These are phyloP conservation scores for Didymella segeticola DNA, from an alignment of 2,329 filamentous ascomycete genomes.

Conservation along the genomic window DNA sequence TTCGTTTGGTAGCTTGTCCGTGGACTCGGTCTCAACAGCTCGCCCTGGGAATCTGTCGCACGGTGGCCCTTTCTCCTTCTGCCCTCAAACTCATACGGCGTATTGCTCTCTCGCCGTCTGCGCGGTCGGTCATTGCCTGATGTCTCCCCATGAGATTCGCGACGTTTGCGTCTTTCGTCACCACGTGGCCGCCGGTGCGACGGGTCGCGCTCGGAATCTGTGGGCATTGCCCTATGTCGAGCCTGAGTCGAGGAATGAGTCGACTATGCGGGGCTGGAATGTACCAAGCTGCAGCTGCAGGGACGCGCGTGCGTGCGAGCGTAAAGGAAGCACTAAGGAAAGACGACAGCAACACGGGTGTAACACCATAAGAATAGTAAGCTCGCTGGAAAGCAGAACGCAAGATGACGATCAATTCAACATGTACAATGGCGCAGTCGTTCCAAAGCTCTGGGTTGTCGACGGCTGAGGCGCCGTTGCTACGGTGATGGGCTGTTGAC, in stretches of 20 bases:
- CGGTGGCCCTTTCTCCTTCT: constrained; percentile 45
- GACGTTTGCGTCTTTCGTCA: constrained; percentile 37
- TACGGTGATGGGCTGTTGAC: constrained; percentile 38
- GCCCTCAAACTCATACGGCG: constrained; percentile 35
- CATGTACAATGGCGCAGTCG: constrained; percentile 32
- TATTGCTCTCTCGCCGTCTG: constrained; percentile 26
- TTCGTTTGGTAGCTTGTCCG: background rate
- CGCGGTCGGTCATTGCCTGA: constrained; percentile 31
- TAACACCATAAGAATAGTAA: constrained; percentile 3
- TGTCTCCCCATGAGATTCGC: constrained; percentile 36
- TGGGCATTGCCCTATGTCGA: constrained; percentile 2
- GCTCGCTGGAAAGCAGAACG: background rate
- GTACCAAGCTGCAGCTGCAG: background rate
- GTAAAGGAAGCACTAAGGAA: too few relatives aligned
- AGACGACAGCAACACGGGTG: background rate
- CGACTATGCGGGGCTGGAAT: constrained; percentile 26
- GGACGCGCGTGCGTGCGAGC: background rate
- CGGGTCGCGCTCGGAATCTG: constrained; percentile 23
- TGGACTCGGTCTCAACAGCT: constrained; percentile 29
- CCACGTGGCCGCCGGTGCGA: constrained; percentile 33
- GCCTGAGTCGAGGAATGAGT: constrained; percentile 12
- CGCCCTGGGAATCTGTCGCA: constrained; percentile 50
- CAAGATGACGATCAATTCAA: constrained; percentile 19
- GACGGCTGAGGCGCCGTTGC: constrained; percentile 37
- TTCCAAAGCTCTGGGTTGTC: constrained; percentile 12